Evolutionary conservation across 306 rosid species (phyloP), one percentile per base, ranked within the genome.

Genomic region (Acacia melanoxylon): DNA sequence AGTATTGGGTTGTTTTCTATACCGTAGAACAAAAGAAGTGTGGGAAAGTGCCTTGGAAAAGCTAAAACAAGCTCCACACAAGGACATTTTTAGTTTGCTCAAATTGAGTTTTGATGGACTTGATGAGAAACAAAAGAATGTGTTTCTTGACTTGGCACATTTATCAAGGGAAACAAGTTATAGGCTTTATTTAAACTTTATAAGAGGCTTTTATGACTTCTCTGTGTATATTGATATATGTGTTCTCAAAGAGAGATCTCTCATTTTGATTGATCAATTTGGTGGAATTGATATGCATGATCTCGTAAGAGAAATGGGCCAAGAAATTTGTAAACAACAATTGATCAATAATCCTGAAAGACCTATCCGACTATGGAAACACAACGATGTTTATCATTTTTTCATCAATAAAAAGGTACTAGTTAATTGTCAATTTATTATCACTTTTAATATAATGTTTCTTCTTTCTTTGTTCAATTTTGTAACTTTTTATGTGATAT

Each of bases 71-170:
- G 4, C 44, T 67, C 77, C 33, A 35, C 6, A 12, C 5, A 41
- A n/a, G 31, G 49, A 2, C 22, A 58, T 74, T 46, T 69, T 78
- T 17, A 44, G 10, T 22, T 63, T 56, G 12, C 31, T 78, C 6
- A 27, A 40, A 58, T 27, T 78, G 37, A 77, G 88, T 65, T 77
- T 22, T 35, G 68, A 85, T 22, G 82, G 71, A 19, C 72, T 67
- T 17, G 27, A 67, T 67, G 72, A 35, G 12, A 35, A 67, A 4
- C 45, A 67, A 10, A 67, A 35, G 46, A 67, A 8, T 35, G 11
- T 67, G 22, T 67, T 67, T 67, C 72, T 67, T 19, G 72, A 70
- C 16, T 8, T 79, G 4, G 68, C 58, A 11, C 52, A 41, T 49
- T 67, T 67, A 3, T 67, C 14, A 0, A 35, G 27, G 1, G 68